Percentiles rank a stretch among this genome's conserved stretches.
Conservation (phyloP, 2,329 filamentous ascomycete genomes). For the Sclerotinia minor region DNA sequence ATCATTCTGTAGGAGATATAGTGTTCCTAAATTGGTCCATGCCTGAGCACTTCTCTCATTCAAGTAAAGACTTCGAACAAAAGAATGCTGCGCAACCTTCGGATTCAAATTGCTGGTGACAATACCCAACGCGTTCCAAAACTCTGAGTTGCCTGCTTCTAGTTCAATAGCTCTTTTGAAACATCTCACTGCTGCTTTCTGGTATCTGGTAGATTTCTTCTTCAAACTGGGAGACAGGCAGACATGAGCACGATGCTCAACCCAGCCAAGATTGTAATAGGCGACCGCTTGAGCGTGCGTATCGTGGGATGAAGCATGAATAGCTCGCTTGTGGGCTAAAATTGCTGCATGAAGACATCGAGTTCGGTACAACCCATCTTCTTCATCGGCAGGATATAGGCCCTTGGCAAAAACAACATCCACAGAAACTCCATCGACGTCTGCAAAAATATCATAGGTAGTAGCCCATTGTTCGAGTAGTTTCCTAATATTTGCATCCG, state of each 20-base stretch:
- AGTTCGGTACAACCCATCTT: conserved; percentile 49
- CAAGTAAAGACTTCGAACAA: conserved; percentile 87
- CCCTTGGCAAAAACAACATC: conserved; percentile 43
- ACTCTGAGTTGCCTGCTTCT: conserved; percentile 90
- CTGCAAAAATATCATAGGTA: conserved; percentile 60
- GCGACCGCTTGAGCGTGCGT: conserved; percentile 89
- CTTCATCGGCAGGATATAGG: conserved; percentile 39
- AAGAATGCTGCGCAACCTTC: conserved; percentile 86
- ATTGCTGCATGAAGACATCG: conserved; percentile 70
- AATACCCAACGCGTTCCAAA: conserved; percentile 95
- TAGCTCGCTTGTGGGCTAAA: conserved; percentile 82
- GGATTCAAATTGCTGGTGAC: conserved; percentile 85
- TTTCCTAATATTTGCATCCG: conserved; percentile 54
- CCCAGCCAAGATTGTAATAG: conserved; percentile 96
- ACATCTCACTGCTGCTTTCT: conserved; percentile 80
- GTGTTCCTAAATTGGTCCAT: conserved; percentile 88
- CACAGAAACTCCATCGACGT: conserved; percentile 65
- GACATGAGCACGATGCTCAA: conserved; percentile 77
- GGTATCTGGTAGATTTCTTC: conserved; percentile 64
- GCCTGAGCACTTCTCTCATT: conserved; percentile 82
- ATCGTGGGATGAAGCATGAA: conserved; percentile 71
- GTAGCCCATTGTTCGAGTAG: conserved; percentile 59
- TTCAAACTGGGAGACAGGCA: conserved; percentile 55
- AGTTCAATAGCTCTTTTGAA: conserved; percentile 97
- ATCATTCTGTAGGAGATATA: conserved; percentile 85